Conservation (phyloP, 257 asterid species). For the Petunia secreta region DNA sequence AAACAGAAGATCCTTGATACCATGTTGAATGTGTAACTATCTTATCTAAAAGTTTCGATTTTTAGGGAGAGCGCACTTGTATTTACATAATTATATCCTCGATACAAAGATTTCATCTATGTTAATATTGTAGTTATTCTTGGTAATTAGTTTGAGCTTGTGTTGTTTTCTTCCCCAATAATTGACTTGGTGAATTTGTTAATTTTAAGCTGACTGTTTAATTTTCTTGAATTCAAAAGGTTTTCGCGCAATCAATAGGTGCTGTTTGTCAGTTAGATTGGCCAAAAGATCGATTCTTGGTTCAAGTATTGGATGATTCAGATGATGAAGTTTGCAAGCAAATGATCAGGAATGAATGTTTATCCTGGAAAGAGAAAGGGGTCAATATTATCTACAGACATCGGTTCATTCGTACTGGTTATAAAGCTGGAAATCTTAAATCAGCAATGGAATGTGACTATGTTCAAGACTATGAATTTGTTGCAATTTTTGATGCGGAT, state of each 20-base stretch:
- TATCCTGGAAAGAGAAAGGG: slow-evolving; percentile 83
- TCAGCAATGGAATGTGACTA: slow-evolving; percentile 95
- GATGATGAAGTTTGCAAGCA: slow-evolving; percentile 74
- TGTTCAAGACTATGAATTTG: slow-evolving; percentile 81
- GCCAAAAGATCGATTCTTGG: slow-evolving; percentile 82
- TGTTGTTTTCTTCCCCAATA: neutral
- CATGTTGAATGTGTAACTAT: too few species aligned
- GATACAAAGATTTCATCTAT: neutral
- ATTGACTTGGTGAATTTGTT: neutral
- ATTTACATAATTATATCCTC: too few species aligned
- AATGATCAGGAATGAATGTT: slow-evolving; percentile 67
- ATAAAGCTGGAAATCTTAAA: slow-evolving; percentile 95
- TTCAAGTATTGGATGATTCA: slow-evolving; percentile 93
- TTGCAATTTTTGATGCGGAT: slow-evolving; percentile 85
- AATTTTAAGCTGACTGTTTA: slow-evolving; percentile 21
- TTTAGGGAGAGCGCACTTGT: too few species aligned
- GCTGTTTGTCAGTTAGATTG: slow-evolving; percentile 91
- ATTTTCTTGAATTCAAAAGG: slow-evolving; percentile 46
- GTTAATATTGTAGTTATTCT: neutral
- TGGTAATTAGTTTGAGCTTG: neutral
- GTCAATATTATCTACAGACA: slow-evolving; percentile 84
- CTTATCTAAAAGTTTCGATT: too few species aligned
- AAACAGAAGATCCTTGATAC: too few species aligned
- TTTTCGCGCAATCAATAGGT: slow-evolving; percentile 77
- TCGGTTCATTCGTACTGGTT: slow-evolving; percentile 79